Base-by-base conservation (phyloP, 306 rosid species). In the Malus sylvestris region DNA sequence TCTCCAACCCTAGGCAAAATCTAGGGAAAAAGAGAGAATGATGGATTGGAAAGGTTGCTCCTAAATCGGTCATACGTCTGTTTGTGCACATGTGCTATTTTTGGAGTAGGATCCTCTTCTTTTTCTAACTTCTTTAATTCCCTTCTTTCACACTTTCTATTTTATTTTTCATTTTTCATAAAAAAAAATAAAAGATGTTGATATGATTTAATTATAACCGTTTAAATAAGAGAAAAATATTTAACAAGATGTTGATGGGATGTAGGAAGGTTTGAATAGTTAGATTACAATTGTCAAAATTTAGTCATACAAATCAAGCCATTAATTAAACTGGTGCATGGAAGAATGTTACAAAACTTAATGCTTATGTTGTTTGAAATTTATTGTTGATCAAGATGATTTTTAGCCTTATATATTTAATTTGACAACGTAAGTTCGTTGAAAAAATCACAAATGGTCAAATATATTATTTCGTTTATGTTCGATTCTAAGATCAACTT, bases 121-220 rank as follows among this genome's bases (percentile, higher is more conserved):
- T 30, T 30, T 30, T 30, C 32, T 30, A 30, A 3, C 32, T 0
- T 30, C 4, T 30, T 30, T 0, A 0, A 30, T 30, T 0, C 32
- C 3, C 32, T 30, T 30, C 5, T 30, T 0, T 30, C 32, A 30
- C 1, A 30, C 0, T 1, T 30, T 30, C 0, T 30, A 30, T 30
- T 30, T 30, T 30, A 0, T 30, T 0, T 30, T 30, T 3, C 0
- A 3, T 4, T 30, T 30, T 30, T 0, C 0, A 30, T 4, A 30
- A 30, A 30, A 30, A 30, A 30, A 4, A 30, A 4, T 30, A 30
- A 0, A 30, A 30, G 4, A 30, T 30, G 0, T 30, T 30, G 0
- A 30, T 0, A 0, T 30, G 0, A 30, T 4, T 30, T 30, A 30
- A 30, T 0, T 4, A 4, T 30, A 0, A 30, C 1, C 32, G 32